Conservation (phyloP, 2,329 filamentous ascomycete genomes). For the Fusarium sp. region DNA sequence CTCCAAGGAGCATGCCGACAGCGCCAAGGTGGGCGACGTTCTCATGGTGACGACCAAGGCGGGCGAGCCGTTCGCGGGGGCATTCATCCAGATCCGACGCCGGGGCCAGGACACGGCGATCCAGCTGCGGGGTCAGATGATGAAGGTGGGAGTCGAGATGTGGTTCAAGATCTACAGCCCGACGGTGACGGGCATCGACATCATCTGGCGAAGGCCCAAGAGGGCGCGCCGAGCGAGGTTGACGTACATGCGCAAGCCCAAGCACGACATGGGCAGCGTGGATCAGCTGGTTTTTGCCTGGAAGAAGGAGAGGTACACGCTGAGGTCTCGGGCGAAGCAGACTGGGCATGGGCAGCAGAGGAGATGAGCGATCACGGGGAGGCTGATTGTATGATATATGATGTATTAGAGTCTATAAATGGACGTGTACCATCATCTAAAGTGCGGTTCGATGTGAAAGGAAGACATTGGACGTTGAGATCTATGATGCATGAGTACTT, state of each 20-base stretch:
- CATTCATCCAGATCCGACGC: slow-evolving; percentile 84
- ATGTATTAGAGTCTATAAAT: slow-evolving; percentile 40
- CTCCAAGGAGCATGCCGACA: slow-evolving; percentile 76
- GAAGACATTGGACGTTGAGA: not conserved
- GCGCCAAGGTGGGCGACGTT: slow-evolving; percentile 85
- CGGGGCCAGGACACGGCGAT: slow-evolving; percentile 90
- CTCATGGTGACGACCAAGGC: slow-evolving; percentile 82
- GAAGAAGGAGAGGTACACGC: slow-evolving; percentile 56
- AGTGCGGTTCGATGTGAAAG: not conserved
- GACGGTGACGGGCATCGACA: slow-evolving; percentile 87
- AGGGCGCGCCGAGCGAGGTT: slow-evolving; percentile 84
- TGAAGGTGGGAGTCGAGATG: slow-evolving; percentile 91
- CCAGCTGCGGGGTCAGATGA: slow-evolving; percentile 83
- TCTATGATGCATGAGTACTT: not conserved
- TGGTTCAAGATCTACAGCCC: slow-evolving; percentile 96
- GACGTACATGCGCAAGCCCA: slow-evolving; percentile 88
- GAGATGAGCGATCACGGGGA: slow-evolving; percentile 18
- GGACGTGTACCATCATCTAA: slow-evolving; percentile 26
- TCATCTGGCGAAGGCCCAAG: slow-evolving; percentile 86
- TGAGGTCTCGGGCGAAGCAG: slow-evolving; percentile 49
- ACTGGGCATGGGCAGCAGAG: slow-evolving; percentile 36
- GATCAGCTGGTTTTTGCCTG: slow-evolving; percentile 73
- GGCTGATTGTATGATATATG: slow-evolving; percentile 45
- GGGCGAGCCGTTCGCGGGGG: slow-evolving; percentile 88
- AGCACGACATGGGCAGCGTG: slow-evolving; percentile 86